Evolutionary conservation across 2,329 filamentous ascomycete genomes (phyloP).

Genomic region (Teratosphaeria pseudoeucalypti): DNA sequence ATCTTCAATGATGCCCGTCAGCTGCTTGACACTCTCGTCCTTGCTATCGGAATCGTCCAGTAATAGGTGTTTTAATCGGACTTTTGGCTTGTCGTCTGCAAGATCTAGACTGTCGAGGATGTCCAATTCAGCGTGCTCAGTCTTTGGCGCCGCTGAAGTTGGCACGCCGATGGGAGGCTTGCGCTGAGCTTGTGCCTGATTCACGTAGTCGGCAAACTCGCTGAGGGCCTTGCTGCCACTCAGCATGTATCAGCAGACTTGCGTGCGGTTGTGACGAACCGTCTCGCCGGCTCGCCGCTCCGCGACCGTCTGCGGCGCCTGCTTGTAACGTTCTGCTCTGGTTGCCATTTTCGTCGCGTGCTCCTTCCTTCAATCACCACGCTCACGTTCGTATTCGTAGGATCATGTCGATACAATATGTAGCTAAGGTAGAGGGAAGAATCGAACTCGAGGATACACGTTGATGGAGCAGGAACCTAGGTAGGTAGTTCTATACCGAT

Average conservation of each 20-base stretch:
- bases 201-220: constrained; percentile 96
- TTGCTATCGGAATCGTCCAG: constrained; percentile 41
- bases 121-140: constrained; percentile 77
- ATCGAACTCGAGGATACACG: background rate
- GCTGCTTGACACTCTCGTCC: constrained; percentile 50
- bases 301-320: constrained; percentile 48
- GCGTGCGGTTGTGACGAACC: constrained; percentile 39
- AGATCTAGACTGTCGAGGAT: constrained; percentile 72
- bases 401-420: constrained; percentile 5
- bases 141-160: constrained; percentile 27
- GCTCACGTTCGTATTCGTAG: constrained; percentile 10
- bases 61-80: constrained; percentile 66
- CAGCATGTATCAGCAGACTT: constrained; percentile 1
- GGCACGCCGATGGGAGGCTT: constrained; percentile 28
- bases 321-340: constrained; percentile 25
- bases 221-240: constrained; percentile 55
- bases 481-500: background rate
- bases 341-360: constrained; percentile 17
- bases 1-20: constrained; percentile 55
- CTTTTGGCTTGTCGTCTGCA: constrained; percentile 56
- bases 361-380: background rate
- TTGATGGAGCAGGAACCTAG: background rate
- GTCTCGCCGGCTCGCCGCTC: constrained; percentile 82
- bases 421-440: background rate
- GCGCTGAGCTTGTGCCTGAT: constrained; percentile 75